Conservation (phyloP, 2,329 filamentous ascomycete genomes). For the Paracamarosporium sp. region DNA sequence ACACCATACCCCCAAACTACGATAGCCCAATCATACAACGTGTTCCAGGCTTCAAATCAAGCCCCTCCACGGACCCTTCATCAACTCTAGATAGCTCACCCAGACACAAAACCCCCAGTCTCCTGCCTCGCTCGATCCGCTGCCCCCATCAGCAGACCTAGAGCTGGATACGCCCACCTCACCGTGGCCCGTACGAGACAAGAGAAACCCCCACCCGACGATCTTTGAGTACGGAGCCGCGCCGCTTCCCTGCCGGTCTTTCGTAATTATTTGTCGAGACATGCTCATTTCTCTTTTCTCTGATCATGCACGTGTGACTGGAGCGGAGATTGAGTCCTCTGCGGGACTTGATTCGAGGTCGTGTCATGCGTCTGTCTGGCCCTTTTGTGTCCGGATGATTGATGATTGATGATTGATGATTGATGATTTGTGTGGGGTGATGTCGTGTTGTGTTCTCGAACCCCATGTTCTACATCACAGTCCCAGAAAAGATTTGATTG, state of each 20-base stretch:
- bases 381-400: too few species aligned
- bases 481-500: too few species aligned
- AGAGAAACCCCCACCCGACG: conserved; percentile 40
- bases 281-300: conserved; percentile 12
- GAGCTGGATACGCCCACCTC: conserved; percentile 46
- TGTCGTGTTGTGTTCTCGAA: too few species aligned
- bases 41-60: background rate
- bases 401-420: too few species aligned
- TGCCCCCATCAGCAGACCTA: conserved; percentile 40
- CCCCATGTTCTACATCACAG: too few species aligned
- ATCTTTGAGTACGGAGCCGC: conserved; percentile 50
- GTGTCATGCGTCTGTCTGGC: too few species aligned
- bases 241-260: conserved; percentile 35
- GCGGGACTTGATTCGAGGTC: too few species aligned
- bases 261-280: conserved; percentile 50
- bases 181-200: conserved; percentile 42
- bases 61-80: background rate
- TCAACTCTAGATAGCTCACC: background rate
- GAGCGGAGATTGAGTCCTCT: too few species aligned
- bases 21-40: background rate
- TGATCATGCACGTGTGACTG: too few species aligned
- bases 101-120: conserved; percentile 23
- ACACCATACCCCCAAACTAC: background rate
- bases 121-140: conserved; percentile 49
- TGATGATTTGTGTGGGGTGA: too few species aligned